These are phyloP conservation scores for Carex arenaria DNA, from an alignment of 202 grass and related monocot genomes.

Conservation along the genomic window DNA sequence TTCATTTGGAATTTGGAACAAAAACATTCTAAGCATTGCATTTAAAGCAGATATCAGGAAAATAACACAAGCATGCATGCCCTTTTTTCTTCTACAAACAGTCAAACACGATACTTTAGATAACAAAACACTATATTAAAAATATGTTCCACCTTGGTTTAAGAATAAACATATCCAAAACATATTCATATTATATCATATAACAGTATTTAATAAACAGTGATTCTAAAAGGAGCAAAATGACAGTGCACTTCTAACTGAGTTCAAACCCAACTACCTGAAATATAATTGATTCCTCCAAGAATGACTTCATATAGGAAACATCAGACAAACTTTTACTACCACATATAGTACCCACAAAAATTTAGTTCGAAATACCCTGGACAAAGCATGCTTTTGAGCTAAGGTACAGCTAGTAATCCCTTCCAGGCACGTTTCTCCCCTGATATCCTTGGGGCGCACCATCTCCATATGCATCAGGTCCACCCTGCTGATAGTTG, in stretches of 20 bases:
- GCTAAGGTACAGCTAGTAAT: slow-evolving; percentile 36
- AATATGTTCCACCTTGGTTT: not conserved
- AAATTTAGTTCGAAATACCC: not conserved
- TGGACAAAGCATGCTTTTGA: not conserved
- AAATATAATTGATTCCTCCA: not conserved
- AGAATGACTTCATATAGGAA: not conserved
- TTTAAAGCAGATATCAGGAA: not conserved
- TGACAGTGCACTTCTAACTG: not conserved
- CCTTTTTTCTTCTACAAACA: not conserved
- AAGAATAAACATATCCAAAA: not conserved
- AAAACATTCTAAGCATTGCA: not conserved
- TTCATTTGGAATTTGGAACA: not conserved
- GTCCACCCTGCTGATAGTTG: slow-evolving; percentile 20
- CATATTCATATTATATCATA: not conserved
- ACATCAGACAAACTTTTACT: not conserved
- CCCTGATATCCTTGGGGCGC: slow-evolving; percentile 30
- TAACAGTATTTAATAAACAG: not conserved
- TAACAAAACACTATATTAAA: not conserved
- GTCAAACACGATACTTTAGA: not conserved
- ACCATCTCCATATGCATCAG: slow-evolving; percentile 25
- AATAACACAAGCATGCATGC: not conserved
- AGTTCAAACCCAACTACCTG: not conserved
- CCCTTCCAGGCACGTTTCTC: slow-evolving; percentile 43
- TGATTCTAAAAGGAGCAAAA: not conserved
- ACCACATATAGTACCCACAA: not conserved